These are phyloP conservation scores for Hypoxylon fragiforme DNA, from an alignment of 495 filamentous ascomycete genomes.

Conservation along the genomic window DNA sequence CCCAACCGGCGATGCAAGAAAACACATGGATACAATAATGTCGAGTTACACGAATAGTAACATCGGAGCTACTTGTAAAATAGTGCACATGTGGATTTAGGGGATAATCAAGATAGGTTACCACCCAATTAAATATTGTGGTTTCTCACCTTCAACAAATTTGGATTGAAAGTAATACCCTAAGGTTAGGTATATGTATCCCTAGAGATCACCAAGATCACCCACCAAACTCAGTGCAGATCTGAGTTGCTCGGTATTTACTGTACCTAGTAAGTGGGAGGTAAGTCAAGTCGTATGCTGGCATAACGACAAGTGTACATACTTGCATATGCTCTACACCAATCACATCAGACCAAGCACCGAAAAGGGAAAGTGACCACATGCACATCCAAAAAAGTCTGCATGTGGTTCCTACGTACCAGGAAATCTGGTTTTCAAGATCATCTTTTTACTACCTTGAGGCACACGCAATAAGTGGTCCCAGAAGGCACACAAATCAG, in stretches of 20 bases:
- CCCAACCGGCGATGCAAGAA: too few relatives aligned
- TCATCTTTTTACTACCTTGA: background rate
- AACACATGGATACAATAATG: too few relatives aligned
- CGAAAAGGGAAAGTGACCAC: conserved; percentile 28
- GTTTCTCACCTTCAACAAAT: background rate
- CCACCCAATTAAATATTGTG: background rate
- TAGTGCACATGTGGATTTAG: background rate
- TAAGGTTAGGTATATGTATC: too few relatives aligned
- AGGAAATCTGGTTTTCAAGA: conserved; percentile 3
- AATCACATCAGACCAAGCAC: conserved; percentile 20
- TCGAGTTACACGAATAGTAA: too few relatives aligned
- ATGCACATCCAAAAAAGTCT: background rate
- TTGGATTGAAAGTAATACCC: background rate
- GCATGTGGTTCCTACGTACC: background rate
- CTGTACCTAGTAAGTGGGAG: background rate
- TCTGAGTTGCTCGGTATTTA: too few relatives aligned
- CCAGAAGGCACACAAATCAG: too few relatives aligned
- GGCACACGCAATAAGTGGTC: too few relatives aligned
- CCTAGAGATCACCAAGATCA: too few relatives aligned
- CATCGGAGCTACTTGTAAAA: background rate
- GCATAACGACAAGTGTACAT: conserved; percentile 1
- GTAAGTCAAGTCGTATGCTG: background rate
- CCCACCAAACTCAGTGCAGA: too few relatives aligned
- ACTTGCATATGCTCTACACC: conserved; percentile 24
- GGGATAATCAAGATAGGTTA: background rate